Base-by-base conservation (phyloP, 78 protist genomes). In the Guillardia theta region DNA sequence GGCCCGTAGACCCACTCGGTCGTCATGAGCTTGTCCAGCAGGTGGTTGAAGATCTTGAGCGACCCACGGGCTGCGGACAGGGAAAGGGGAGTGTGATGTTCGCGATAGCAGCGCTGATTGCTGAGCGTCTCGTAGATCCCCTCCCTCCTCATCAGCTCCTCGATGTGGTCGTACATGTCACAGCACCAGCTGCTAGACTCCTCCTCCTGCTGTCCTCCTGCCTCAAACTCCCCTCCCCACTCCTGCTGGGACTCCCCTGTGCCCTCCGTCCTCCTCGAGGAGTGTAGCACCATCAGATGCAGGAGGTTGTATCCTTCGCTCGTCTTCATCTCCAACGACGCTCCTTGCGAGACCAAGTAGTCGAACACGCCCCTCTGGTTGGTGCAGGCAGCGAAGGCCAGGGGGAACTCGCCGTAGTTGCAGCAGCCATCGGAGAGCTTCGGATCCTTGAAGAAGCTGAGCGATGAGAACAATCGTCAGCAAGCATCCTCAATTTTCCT, bases 311-410 rank as follows among this genome's bases (percentile, higher is more conserved):
- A 24, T 36, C 41, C 6, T 6, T 58, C 70, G 2, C 27, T 8
- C 27, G 70, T 58, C 70, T 58, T 58, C 39, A 27, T 58, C 27
- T 58, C 1, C 27, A 58, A 30, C 27, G 70, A 58, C 1, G 70
- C 70, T 8, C 70, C 70, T 8, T 6, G 70, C 70, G 21, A 8
- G 27, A 58, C 70, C 70, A 58, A 30, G 6, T 58, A 58, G 83
- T 70, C 83, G 48, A 78, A 18, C n/a, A 43, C 24, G 43, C 44
- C 24, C 90, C 44, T 4, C 48, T 78, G 90, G 90, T 43, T 43
- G 53, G 90, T 78, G 90, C 90, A 78, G 53, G 90, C 90, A 22
- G 90, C 90, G 50, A 78, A 78, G 50, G 22, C 24, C 45, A 78
- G 50, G 30, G 90, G 90, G 37, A 21, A 22, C 90, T 78, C 90